These are phyloP conservation scores for barley (Hordeum vulgare) DNA, from an alignment of 176 grass and related monocot genomes.

Conservation along the genomic window DNA sequence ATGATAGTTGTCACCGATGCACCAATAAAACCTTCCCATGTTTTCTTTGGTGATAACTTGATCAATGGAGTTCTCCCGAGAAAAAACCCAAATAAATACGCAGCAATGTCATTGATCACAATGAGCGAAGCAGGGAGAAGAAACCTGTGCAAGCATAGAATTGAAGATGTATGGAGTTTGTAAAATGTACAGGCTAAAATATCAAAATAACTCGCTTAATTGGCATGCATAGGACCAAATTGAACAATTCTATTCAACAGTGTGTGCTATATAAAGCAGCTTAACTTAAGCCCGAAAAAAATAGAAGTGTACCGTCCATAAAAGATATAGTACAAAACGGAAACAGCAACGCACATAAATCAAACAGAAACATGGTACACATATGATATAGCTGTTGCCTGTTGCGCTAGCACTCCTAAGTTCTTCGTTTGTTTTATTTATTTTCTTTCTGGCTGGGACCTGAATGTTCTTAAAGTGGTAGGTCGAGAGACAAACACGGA, in stretches of 20 bases:
- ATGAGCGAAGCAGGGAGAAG: constrained; percentile 96
- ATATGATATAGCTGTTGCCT: not conserved
- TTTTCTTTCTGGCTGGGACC: not conserved
- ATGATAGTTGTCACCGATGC: constrained; percentile 93
- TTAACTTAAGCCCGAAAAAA: not conserved
- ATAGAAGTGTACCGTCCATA: not conserved
- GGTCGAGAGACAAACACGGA: constrained; percentile 9
- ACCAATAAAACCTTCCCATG: constrained; percentile 99
- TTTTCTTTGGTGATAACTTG: constrained; percentile 98
- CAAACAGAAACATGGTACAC: not conserved
- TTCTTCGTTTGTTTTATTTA: not conserved
- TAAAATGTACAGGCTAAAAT: not conserved
- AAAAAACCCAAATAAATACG: constrained; percentile 99
- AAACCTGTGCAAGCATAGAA: constrained; percentile 64
- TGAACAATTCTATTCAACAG: not conserved
- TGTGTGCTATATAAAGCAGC: not conserved
- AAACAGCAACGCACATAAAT: not conserved
- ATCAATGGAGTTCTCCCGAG: constrained; percentile 95
- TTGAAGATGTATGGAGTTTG: constrained; percentile 11
- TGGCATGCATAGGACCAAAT: constrained; percentile 5
- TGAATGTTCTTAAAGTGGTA: not conserved
- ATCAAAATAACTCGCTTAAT: not conserved
- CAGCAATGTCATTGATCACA: constrained; percentile 91
- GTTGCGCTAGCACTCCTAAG: not conserved
- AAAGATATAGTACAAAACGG: not conserved